Conservation (phyloP, 306 rosid genomes). For the Bauhinia variegata region DNA sequence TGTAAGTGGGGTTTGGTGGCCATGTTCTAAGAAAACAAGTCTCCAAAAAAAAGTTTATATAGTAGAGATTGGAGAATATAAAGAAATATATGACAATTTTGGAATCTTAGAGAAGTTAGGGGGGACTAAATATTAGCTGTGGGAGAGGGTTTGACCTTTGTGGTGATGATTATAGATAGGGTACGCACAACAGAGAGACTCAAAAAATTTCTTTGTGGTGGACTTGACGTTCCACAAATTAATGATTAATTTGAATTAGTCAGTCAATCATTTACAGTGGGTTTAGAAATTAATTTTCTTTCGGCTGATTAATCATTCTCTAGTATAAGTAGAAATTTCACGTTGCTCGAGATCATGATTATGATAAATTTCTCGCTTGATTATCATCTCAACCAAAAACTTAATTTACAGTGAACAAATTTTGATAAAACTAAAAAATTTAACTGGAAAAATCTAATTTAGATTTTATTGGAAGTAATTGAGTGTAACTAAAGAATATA, state of each 20-base stretch:
- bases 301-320: constrained; percentile 10
- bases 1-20: constrained; percentile 41
- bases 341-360: neutral
- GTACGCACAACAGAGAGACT: constrained; percentile 42
- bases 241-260: constrained; percentile 55
- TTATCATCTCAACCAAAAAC: neutral
- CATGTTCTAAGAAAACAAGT: constrained; percentile 29
- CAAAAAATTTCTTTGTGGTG: constrained; percentile 40
- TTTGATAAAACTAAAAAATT: no score
- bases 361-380: neutral
- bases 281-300: constrained; percentile 32
- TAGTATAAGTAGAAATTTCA: constrained; percentile 15
- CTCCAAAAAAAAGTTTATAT: constrained; percentile 23
- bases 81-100: constrained; percentile 27
- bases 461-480: no score
- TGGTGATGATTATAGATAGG: constrained; percentile 26
- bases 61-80: constrained; percentile 1
- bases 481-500: no score
- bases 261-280: constrained; percentile 33
- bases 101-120: constrained; percentile 47
- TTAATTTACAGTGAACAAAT: no score
- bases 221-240: constrained; percentile 44
- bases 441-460: no score
- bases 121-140: constrained; percentile 37
- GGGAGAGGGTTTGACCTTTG: constrained; percentile 54